Percentiles rank a stretch among this genome's conserved stretches.
These are phyloP conservation scores for Pyrus betulifolia DNA, from an alignment of 306 rosid genomes.

Conservation along the genomic window DNA sequence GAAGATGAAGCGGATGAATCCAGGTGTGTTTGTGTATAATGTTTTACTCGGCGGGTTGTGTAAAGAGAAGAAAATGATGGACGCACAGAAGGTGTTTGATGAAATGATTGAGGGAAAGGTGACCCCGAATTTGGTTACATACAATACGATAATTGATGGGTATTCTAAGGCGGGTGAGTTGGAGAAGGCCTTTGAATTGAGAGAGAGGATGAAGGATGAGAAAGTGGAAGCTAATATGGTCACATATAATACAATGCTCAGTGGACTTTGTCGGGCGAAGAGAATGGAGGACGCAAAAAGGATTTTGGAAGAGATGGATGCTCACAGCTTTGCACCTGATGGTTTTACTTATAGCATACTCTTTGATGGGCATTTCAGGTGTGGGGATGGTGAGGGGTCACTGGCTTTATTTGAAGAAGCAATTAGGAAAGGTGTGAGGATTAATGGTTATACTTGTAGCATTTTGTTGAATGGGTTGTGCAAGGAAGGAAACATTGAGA, in stretches of 20 bases:
- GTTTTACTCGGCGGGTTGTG: slow-evolving; percentile 48
- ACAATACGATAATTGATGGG: slow-evolving; percentile 62
- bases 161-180: slow-evolving; percentile 56
- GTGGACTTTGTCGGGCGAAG: slow-evolving; percentile 47
- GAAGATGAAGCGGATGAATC: slow-evolving; percentile 32
- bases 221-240: slow-evolving; percentile 42
- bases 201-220: slow-evolving; percentile 46
- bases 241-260: slow-evolving; percentile 63
- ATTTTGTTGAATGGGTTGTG: slow-evolving; percentile 59
- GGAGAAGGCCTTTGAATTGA: slow-evolving; percentile 54
- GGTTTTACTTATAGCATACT: slow-evolving; percentile 38
- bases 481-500: slow-evolving; percentile 50
- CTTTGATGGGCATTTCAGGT: slow-evolving; percentile 37
- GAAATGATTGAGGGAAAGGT: slow-evolving; percentile 41
- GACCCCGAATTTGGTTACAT: slow-evolving; percentile 45
- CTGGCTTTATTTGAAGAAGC: slow-evolving; percentile 27
- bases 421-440: slow-evolving; percentile 18
- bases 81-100: slow-evolving; percentile 61
- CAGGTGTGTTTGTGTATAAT: slow-evolving; percentile 51
- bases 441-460: slow-evolving; percentile 39
- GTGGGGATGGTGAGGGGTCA: slow-evolving; percentile 27
- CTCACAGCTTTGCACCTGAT: slow-evolving; percentile 38
- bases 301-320: slow-evolving; percentile 57
- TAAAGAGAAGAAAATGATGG: slow-evolving; percentile 35
- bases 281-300: slow-evolving; percentile 45